phyloP scores from a whole-genome alignment of 208 protist genomes.

The Trichomonas gallinae region DNA sequence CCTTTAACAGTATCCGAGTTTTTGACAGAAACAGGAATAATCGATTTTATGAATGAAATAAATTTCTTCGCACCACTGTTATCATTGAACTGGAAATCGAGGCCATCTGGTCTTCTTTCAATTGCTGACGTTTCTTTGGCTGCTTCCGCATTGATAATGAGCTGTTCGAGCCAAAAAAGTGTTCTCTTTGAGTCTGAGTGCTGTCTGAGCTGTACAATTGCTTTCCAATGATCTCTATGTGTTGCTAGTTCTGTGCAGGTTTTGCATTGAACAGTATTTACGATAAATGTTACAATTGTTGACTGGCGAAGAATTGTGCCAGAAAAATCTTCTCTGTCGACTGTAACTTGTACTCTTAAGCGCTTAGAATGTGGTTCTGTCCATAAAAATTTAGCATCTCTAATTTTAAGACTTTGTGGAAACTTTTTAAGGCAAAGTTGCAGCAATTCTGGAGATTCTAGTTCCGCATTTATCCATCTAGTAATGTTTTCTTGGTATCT shows the following conservation, averaged over 20 bases:
- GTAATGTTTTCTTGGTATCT: neutral
- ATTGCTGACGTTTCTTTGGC: neutral
- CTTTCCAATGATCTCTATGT: conserved; percentile 21
- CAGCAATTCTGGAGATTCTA: neutral
- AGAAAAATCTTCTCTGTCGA: neutral
- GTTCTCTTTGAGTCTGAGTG: neutral
- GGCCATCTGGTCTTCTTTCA: neutral
- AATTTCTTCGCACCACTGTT: neutral
- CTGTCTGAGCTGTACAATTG: neutral
- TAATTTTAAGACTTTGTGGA: neutral
- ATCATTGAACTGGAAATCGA: conserved; percentile 4
- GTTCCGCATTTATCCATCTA: neutral
- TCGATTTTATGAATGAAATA: neutral
- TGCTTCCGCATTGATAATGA: neutral
- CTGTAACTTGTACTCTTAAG: neutral
- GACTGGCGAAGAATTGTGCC: neutral
- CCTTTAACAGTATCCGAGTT: neutral
- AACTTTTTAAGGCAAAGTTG: conserved; percentile 10
- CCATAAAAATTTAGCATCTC: conserved; percentile 19
- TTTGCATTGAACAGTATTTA: neutral
- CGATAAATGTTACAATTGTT: neutral
- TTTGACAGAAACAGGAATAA: neutral
- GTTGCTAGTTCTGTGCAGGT: neutral
- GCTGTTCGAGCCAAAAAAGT: neutral
- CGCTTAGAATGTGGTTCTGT: conserved; percentile 9